Evolutionary conservation across 2,329 filamentous ascomycete genomes (phyloP), one percentile per base, ranked within the genome.

Genomic region (Ophiostoma novo-ulmi): DNA sequence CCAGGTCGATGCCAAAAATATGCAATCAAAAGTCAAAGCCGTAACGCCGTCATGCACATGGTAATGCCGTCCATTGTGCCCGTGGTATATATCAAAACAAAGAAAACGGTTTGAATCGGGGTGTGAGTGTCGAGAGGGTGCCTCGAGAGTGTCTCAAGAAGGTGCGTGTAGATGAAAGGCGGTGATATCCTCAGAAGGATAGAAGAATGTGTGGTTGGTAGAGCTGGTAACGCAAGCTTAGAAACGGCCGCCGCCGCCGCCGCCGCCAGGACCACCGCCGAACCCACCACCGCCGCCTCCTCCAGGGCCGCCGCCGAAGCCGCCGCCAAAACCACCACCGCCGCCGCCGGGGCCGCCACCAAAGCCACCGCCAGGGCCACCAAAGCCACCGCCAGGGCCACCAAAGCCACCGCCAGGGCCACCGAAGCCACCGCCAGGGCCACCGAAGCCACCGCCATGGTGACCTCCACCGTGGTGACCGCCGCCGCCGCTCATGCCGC

Each of bases 251-350:
- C 63, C 63, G 13, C 63, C 63, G 13, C 63, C 63, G 2, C 69
- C 69, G 63, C 22, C n/a, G 13, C 41, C 31, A 4, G 44, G 44
- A 48, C 44, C 44, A 17, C 44, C 44, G 44, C 44, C 44, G 44
- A 48, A 61, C 36, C 36, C 36, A 48, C 68, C 68, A 36, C 68
- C 68, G 14, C 58, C 63, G 26, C 68, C 44, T 22, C 68, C 68
- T 20, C 68, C 68, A 35, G 26, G 36, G 44, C 22, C 67, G 31
- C 44, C 44, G 20, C 20, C 44, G 44, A 48, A 48, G 22, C 35
- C 31, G 38, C 67, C 67, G 22, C 67, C 67, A 22, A 26, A n/a
- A 26, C 67, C 39, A 38, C 67, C 48, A 26, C 68, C 68, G 36
- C 52, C 36, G 3, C 31, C 31, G 38, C 67, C 68, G 13, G 26